Evolutionary conservation across 345 rosid genomes (phyloP), one percentile per base, ranked within the genome.

Genomic region (Lepidium aucheri): DNA sequence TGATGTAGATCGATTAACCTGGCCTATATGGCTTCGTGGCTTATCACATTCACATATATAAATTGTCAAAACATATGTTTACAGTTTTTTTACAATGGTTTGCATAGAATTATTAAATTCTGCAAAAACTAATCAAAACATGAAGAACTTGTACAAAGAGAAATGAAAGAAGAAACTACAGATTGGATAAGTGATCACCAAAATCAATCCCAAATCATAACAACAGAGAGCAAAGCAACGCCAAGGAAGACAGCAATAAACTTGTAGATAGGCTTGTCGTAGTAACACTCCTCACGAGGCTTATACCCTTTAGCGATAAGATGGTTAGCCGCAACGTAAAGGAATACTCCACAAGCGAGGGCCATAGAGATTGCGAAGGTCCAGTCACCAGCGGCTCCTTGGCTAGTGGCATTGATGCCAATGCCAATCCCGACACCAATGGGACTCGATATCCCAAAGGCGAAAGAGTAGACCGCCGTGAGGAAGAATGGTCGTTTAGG

Each of bases 401-500:
- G 77, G 49, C 95, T 78, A 5, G 95, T 85, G 28, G 92, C 85
- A 44, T 88, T 86, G 45, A 89, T 91, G 56, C 87, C 94, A 0
- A 91, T 88, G 15, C 96, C 98, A 28, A 91, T 85, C 12, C 92
- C 94, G 0, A 91, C 85, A 1, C 98, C 98, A 8, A 89, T 14
- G 3, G 93, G 93, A 39, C 96, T 86, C 14, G 83, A 88, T 18
- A 91, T 42, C 1, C 90, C 98, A 41, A 91, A 91, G 36, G 96
- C 95, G 13, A 86, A 80, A 16, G 98, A 77, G 73, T 91, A 89
- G 47, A 77, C 79, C 5, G 39, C 80, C 0, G 96, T 89, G 15
- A 79, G 57, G 24, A 89, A 79, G 49, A 91, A 80, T 42, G 98
- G 92, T 70, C 92, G 80, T 76, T 69, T 89, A 9, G 98, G 96